Conservation (phyloP, 2,329 filamentous ascomycete genomes). For the Diaporthe destruens region DNA sequence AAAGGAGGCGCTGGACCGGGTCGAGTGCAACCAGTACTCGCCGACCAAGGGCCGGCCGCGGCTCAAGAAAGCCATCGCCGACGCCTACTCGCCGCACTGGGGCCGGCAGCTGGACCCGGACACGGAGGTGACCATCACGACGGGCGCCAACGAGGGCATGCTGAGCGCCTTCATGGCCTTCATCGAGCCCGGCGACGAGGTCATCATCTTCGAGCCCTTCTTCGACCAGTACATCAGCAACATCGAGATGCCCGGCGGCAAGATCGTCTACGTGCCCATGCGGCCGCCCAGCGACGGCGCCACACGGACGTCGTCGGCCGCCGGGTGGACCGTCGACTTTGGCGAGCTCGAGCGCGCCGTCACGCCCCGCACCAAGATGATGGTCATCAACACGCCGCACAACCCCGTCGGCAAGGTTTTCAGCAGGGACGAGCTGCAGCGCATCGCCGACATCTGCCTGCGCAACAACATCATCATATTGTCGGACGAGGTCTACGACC, state of each 20-base stretch:
- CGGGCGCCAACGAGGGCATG: conserved; percentile 92
- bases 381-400: conserved; percentile 89
- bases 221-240: conserved; percentile 99
- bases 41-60: conserved; percentile 93
- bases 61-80: conserved; percentile 91
- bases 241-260: conserved; percentile 97
- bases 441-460: conserved; percentile 88
- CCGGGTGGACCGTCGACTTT: conserved; percentile 90
- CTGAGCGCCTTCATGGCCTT: conserved; percentile 98
- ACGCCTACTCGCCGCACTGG: conserved; percentile 92
- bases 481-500: conserved; percentile 93
- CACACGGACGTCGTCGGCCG: conserved; percentile 83
- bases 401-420: conserved; percentile 98
- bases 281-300: conserved; percentile 87
- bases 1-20: conserved; percentile 86
- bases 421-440: conserved; percentile 83
- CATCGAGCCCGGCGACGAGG: conserved; percentile 92
- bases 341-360: conserved; percentile 84
- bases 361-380: conserved; percentile 92
- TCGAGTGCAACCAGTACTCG: conserved; percentile 99
- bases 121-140: conserved; percentile 94
- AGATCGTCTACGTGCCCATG: conserved; percentile 94
- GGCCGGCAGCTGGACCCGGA: conserved; percentile 85
- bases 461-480: conserved; percentile 95
- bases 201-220: conserved; percentile 98